Evolutionary conservation across 352 stramenopile genomes (phyloP).

Genomic region (Phytophthora crassamura): DNA sequence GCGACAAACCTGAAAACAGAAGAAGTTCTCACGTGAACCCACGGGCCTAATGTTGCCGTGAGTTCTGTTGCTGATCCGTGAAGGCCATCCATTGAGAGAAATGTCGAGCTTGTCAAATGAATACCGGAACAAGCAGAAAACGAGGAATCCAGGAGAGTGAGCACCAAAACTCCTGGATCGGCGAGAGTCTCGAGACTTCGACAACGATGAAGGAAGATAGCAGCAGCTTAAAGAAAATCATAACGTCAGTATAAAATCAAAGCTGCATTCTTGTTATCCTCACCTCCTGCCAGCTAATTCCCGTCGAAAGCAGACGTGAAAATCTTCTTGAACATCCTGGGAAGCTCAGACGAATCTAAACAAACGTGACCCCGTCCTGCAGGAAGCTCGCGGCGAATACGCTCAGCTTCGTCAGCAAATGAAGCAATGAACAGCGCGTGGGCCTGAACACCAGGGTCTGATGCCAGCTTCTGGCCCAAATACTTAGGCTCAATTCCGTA

Average conservation of each 20-base stretch:
- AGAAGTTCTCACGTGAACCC: too few species aligned
- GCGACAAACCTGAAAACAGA: too few species aligned
- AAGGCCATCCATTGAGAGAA: too few species aligned
- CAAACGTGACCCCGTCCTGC: constrained; percentile 78
- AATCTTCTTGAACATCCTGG: constrained; percentile 87
- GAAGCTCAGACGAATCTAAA: constrained; percentile 80
- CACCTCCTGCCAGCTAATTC: neutral
- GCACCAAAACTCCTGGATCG: too few species aligned
- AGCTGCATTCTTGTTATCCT: too few species aligned
- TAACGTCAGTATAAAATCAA: neutral
- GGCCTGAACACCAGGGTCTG: constrained; percentile 65
- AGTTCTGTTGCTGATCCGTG: too few species aligned
- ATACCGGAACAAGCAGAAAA: too few species aligned
- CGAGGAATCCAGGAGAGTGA: too few species aligned
- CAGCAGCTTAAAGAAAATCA: neutral
- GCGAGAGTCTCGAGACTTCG: too few species aligned
- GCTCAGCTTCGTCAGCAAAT: constrained; percentile 80
- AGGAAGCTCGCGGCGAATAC: constrained; percentile 70
- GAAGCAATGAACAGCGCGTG: constrained; percentile 88
- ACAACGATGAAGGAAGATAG: too few species aligned
- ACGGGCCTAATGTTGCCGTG: too few species aligned
- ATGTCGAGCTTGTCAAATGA: too few species aligned
- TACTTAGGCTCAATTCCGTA: constrained; percentile 86
- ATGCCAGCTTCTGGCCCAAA: constrained; percentile 60
- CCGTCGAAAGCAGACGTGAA: constrained; percentile 66